Percentiles rank a stretch among this genome's conserved stretches.
These are phyloP conservation scores for Lactifluus subvellereus DNA, from an alignment of 768 basidiomycete genomes.

Conservation along the genomic window DNA sequence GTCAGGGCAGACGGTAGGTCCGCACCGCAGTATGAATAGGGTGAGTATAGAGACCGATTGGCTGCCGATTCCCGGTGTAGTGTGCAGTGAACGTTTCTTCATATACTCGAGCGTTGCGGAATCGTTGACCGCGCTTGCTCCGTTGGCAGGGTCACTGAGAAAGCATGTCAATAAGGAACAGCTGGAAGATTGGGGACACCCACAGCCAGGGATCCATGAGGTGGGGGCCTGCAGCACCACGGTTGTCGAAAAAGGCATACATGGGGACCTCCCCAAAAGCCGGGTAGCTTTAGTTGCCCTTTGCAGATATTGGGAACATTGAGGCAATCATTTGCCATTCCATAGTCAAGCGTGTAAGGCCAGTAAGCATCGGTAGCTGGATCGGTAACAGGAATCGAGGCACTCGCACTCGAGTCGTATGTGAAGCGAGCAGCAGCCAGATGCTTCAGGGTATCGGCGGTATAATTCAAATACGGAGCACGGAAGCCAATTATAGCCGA, in stretches of 20 bases:
- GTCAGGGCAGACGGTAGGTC: constrained; percentile 1
- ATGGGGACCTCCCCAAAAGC: constrained; percentile 84
- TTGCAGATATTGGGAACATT: constrained; percentile 49
- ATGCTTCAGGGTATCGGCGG: constrained; percentile 52
- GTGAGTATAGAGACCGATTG: constrained; percentile 77
- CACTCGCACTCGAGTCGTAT: constrained; percentile 61
- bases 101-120: constrained; percentile 63
- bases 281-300: constrained; percentile 65
- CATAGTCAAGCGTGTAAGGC: constrained; percentile 79
- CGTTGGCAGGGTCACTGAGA: constrained; percentile 46
- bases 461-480: constrained; percentile 68
- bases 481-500: constrained; percentile 64
- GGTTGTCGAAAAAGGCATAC: constrained; percentile 68
- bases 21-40: constrained; percentile 67
- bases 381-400: constrained; percentile 62
- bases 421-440: constrained; percentile 54
- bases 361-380: constrained; percentile 68
- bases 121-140: constrained; percentile 46
- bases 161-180: not conserved
- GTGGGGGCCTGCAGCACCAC: constrained; percentile 51
- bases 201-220: constrained; percentile 83
- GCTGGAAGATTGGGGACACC: constrained; percentile 29
- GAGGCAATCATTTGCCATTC: constrained; percentile 74
- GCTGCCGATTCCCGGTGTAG: constrained; percentile 70
- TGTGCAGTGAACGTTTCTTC: constrained; percentile 70